Evolutionary conservation across 2,329 filamentous ascomycete species (phyloP).

Genomic region (Neopestalotiopsis sp.): DNA sequence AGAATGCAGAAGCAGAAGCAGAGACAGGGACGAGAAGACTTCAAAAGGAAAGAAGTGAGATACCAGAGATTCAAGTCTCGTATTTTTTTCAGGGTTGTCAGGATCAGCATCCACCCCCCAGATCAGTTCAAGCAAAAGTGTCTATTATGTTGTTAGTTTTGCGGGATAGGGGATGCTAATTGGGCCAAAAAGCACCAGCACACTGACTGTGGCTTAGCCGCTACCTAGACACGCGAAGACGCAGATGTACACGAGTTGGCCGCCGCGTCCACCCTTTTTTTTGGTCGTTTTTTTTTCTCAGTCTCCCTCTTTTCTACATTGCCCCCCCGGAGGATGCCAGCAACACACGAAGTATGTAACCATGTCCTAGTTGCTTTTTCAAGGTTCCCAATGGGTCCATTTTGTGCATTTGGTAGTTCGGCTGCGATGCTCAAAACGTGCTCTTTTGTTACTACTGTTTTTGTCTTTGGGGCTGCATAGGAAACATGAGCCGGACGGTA

Average conservation of each 20-base stretch:
- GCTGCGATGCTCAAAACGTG: neutral
- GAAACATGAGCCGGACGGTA: neutral
- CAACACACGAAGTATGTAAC: neutral
- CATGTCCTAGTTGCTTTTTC: neutral
- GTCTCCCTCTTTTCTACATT: neutral
- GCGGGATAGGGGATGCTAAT: constrained; percentile 17
- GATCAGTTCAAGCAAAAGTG: constrained; percentile 9
- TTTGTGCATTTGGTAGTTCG: neutral
- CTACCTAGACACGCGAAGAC: constrained; percentile 4
- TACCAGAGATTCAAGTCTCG: constrained; percentile 1
- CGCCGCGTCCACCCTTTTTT: constrained; percentile 9
- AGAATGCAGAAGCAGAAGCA: neutral
- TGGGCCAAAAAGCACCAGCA: constrained; percentile 7
- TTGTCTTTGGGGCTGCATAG: neutral
- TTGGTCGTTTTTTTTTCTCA: neutral
- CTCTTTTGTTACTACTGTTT: neutral
- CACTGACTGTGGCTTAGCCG: constrained; percentile 16
- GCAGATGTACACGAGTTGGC: constrained; percentile 1
- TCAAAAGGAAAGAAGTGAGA: constrained; percentile 10
- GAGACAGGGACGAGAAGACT: neutral
- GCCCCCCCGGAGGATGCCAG: neutral
- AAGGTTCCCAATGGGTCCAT: too few species aligned
- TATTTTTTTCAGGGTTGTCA: constrained; percentile 21
- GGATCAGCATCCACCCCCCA: constrained; percentile 19
- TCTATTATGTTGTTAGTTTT: constrained; percentile 2